Percentiles rank a stretch among this genome's conserved stretches.
These are phyloP conservation scores for Epichloe festucae DNA, from an alignment of 2,329 filamentous ascomycete genomes.

Conservation along the genomic window DNA sequence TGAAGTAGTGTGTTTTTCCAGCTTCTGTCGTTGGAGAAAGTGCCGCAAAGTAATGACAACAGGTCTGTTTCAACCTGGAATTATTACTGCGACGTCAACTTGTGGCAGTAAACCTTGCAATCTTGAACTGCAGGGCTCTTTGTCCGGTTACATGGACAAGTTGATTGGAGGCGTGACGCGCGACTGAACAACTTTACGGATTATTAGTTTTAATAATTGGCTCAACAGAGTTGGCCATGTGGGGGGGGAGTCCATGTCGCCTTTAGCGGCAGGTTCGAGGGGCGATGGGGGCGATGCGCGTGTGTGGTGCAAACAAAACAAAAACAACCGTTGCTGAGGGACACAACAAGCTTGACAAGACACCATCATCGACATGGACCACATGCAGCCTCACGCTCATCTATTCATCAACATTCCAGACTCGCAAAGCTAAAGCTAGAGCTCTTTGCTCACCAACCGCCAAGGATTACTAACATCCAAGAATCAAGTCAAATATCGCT, in stretches of 20 bases:
- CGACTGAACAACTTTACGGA: neutral
- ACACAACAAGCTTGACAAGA: constrained; percentile 1
- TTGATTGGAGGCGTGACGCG: neutral
- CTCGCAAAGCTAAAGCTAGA: neutral
- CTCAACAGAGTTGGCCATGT: too few relatives aligned
- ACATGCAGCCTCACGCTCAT: neutral
- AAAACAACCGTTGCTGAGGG: constrained; percentile 17
- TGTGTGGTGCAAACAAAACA: constrained; percentile 18
- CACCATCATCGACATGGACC: constrained; percentile 3
- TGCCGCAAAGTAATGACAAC: too few relatives aligned
- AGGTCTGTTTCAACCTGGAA: neutral
- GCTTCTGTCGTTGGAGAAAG: too few relatives aligned
- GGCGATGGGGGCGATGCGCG: constrained; percentile 6
- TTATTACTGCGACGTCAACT: neutral
- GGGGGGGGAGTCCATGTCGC: too few relatives aligned
- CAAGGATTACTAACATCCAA: neutral
- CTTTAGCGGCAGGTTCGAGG: neutral
- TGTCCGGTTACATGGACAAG: neutral
- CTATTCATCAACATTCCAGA: neutral
- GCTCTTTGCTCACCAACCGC: neutral
- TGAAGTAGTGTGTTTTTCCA: neutral
- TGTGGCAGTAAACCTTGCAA: neutral
- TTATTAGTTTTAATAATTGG: too few relatives aligned
- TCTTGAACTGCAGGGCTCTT: neutral
- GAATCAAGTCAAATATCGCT: neutral